Base-by-base conservation (phyloP, 345 rosid species). In the Heritiera fomes region DNA sequence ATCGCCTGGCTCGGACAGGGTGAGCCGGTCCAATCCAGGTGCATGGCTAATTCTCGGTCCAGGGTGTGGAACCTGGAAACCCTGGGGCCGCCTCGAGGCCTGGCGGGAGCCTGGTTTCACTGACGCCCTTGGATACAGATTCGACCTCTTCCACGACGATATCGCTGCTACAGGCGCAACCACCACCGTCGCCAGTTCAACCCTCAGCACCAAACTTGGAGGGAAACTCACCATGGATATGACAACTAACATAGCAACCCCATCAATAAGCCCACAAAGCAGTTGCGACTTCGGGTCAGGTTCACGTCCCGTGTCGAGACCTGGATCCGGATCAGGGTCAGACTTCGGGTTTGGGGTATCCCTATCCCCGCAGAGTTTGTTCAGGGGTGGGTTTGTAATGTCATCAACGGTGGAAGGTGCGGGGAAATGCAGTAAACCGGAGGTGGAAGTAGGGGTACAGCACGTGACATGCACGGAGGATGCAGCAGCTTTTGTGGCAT, bases 381-480 rank as follows among this genome's bases (percentile, higher is more conserved):
- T 11, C 30, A 47, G 78, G 52, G 87, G 87, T 62, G 98, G 99
- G 7, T 95, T 93, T 14, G 97, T 95, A 20, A 95, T 95, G 99
- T 93, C 97, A 9, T 86, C 99, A 0, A 90, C 90, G 1, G 93
- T 95, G 73, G 89, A 90, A 38, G 98, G 93, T 1, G 85, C 76
- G 10, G 89, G 85, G 40, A 85, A 81, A 70, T 55, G 83, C 63
- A 83, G 92, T 10, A 92, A 83, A 75, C 92, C 96, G 0, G 91
- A 87, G 81, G 96, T 95, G 75, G 99, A 93, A 81, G 87, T 95
- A 0, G 97, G 99, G 7, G 91, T 93, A 64, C 91, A 89, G 80
- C 97, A 93, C 85, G 99, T 95, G 93, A 92, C 89, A 38, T 95
- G 99, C 87, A 93, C 92, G 63, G 99, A 93, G 93, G 99, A 95